Evolutionary conservation across 208 protist genomes (phyloP).

Genomic region (Leishmania arabica): DNA sequence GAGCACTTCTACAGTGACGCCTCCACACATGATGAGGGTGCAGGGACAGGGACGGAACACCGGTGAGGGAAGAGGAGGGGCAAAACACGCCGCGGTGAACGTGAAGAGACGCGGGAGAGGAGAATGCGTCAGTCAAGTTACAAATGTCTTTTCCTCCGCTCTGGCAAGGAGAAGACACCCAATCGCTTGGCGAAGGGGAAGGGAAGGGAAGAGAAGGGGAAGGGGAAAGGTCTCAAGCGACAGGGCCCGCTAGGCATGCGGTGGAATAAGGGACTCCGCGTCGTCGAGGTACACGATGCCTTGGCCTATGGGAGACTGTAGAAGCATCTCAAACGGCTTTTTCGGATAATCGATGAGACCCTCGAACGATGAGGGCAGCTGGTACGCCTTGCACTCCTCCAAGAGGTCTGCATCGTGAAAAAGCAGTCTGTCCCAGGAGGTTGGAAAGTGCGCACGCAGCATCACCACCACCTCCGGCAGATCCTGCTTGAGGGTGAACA

Average conservation of each 20-base stretch:
- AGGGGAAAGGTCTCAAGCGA: background rate
- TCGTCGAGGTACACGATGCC: conserved; percentile 62
- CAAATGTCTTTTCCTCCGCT: background rate
- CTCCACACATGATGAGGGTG: background rate
- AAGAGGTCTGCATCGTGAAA: conserved; percentile 68
- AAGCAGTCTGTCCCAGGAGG: conserved; percentile 60
- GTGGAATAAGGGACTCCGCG: conserved; percentile 53
- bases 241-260: background rate
- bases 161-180: background rate
- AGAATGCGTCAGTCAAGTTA: background rate
- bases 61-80: background rate
- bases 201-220: background rate
- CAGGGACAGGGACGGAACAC: background rate
- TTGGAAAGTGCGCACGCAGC: conserved; percentile 92
- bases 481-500: conserved; percentile 93
- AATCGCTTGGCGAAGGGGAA: too few species aligned
- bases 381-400: conserved; percentile 42
- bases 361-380: conserved; percentile 31
- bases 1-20: background rate
- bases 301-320: conserved; percentile 81
- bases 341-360: conserved; percentile 83
- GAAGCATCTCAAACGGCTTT: conserved; percentile 83
- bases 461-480: conserved; percentile 88
- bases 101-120: background rate
- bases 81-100: background rate